Conservation (phyloP, 805 yeast genomes). For the Starmerella ratchasimensis region DNA sequence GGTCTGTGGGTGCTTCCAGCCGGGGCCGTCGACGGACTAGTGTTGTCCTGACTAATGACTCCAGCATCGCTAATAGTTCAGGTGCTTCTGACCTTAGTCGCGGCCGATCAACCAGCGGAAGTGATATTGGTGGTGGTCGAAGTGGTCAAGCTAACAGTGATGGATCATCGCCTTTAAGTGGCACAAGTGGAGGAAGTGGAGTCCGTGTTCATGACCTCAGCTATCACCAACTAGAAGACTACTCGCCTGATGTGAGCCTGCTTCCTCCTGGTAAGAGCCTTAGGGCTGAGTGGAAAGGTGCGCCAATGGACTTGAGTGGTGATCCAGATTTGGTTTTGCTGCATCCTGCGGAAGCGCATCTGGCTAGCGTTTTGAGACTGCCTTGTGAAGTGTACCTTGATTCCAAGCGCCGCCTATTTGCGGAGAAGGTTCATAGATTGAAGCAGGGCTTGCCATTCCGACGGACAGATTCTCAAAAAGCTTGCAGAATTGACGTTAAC, state of each 20-base stretch:
- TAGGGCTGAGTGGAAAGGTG: conserved; percentile 95
- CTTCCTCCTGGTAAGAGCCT: conserved; percentile 60
- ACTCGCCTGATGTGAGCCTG: conserved; percentile 53
- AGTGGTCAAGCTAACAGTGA: no score
- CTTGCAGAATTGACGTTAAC: conserved; percentile 92
- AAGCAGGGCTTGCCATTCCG: conserved; percentile 66
- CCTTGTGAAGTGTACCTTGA: conserved; percentile 72
- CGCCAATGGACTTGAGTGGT: conserved; percentile 73
- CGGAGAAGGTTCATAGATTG: conserved; percentile 71
- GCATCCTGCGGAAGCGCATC: conserved; percentile 80
- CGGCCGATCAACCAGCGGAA: background rate
- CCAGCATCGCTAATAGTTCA: background rate
- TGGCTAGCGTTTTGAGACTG: conserved; percentile 79
- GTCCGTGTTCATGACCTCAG: conserved; percentile 31
- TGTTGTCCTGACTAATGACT: background rate
- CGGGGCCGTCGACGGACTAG: conserved; percentile 1
- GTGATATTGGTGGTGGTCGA: background rate
- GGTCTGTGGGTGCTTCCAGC: no score
- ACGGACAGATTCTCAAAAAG: conserved; percentile 96
- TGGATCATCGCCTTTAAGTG: background rate
- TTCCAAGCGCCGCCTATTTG: conserved; percentile 70
- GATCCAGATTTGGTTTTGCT: conserved; percentile 63
- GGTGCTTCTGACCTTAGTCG: background rate
- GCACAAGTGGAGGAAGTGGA: background rate
- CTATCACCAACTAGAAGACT: conserved; percentile 47